phyloP scores from a whole-genome alignment of 768 basidiomycete genomes.

The Rhodotorula babjevae region DNA sequence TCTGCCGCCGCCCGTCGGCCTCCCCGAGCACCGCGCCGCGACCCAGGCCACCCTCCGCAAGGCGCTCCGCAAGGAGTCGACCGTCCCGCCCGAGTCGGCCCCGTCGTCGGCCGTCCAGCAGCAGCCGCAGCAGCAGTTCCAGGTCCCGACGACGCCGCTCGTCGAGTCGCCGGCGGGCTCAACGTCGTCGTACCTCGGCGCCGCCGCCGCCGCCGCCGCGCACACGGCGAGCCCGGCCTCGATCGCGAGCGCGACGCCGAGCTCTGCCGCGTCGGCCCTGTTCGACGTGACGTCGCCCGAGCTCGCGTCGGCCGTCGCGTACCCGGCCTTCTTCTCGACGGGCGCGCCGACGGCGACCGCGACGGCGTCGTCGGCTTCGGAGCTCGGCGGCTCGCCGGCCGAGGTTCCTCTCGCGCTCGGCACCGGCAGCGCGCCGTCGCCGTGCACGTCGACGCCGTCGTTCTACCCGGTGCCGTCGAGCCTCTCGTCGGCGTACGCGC shows the following conservation, averaged over 20 bases:
- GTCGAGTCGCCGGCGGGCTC: background rate
- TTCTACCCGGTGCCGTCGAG: too few species aligned
- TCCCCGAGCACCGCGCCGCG: slow-evolving; percentile 15
- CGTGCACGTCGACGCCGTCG: too few species aligned
- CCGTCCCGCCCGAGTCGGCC: background rate
- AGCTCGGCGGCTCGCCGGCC: background rate
- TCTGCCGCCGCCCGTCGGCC: slow-evolving; percentile 31
- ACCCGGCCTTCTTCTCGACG: background rate
- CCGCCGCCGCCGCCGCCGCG: too few species aligned
- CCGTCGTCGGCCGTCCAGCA: background rate
- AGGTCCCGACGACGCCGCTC: background rate
- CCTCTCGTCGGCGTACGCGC: background rate
- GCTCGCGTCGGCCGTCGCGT: too few species aligned
- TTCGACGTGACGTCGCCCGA: background rate
- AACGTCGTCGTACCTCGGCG: background rate
- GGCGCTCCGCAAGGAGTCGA: background rate
- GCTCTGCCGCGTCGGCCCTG: background rate
- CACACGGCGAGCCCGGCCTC: too few species aligned
- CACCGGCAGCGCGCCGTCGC: background rate
- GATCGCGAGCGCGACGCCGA: background rate
- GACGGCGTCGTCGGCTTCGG: too few species aligned
- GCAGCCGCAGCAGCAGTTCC: too few species aligned
- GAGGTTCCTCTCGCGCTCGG: background rate
- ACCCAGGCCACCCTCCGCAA: slow-evolving; percentile 27
- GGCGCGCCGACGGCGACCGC: too few species aligned